Evolutionary conservation across 129 eudicot genomes (phyloP).

Genomic region (Deinandra increscens): DNA sequence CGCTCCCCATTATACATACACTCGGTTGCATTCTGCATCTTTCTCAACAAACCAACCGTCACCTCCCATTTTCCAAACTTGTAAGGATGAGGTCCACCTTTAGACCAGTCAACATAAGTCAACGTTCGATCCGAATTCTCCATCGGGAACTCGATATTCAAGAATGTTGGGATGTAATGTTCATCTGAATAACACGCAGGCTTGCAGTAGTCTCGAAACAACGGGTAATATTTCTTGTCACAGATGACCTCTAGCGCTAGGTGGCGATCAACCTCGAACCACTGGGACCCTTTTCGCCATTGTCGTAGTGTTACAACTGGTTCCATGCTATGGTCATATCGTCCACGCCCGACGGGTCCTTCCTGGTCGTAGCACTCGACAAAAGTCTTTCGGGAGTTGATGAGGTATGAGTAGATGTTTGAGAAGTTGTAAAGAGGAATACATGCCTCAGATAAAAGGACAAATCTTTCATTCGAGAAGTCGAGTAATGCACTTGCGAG

Average conservation of each 20-base stretch:
- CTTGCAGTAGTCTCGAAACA: constrained; percentile 52
- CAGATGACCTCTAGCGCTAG: constrained; percentile 59
- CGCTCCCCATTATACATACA: constrained; percentile 62
- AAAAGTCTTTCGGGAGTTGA: constrained; percentile 46
- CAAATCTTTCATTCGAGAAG: constrained; percentile 55
- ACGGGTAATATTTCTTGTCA: constrained; percentile 37
- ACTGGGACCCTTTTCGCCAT: constrained; percentile 81
- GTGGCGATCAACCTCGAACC: constrained; percentile 67
- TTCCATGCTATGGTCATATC: constrained; percentile 49
- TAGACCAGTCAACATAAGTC: constrained; percentile 80
- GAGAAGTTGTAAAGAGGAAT: constrained; percentile 70
- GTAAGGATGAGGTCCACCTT: constrained; percentile 80
- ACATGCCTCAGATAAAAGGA: constrained; percentile 75
- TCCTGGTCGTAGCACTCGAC: constrained; percentile 54
- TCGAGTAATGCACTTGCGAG: constrained; percentile 75
- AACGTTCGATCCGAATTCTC: constrained; percentile 56
- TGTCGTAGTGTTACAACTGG: constrained; percentile 41
- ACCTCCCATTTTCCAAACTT: constrained; percentile 45
- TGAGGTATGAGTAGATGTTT: constrained; percentile 50
- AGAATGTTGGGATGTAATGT: constrained; percentile 65
- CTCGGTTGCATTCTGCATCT: constrained; percentile 42
- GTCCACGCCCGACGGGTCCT: constrained; percentile 65
- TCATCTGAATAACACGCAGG: constrained; percentile 78
- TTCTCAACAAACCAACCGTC: constrained; percentile 34
- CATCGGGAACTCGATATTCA: constrained; percentile 37